These are phyloP conservation scores for Marchantia polymorpha DNA, from an alignment of 225 moss, liverwort and hornwort species.

Conservation along the genomic window DNA sequence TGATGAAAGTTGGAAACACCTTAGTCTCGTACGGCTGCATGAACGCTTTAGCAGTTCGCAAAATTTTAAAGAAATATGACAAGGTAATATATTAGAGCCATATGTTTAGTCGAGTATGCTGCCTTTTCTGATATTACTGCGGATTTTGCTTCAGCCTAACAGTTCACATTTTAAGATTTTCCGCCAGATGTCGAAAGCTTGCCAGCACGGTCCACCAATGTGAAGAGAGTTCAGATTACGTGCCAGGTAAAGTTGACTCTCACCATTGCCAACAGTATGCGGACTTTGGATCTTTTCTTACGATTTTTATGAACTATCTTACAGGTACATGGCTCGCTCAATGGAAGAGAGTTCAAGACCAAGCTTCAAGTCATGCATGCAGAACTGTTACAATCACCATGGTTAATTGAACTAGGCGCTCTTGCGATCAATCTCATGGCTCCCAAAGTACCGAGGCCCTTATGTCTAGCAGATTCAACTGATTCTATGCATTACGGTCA, in stretches of 20 bases:
- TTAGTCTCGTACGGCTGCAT: constrained; percentile 88
- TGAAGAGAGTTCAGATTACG: neutral
- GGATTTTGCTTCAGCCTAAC: neutral
- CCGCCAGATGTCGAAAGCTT: neutral
- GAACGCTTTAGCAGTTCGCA: constrained; percentile 86
- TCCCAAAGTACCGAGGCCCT: constrained; percentile 19
- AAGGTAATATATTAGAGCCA: constrained; percentile 47
- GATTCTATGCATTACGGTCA: constrained; percentile 15
- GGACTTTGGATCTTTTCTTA: neutral
- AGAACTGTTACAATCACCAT: constrained; percentile 90
- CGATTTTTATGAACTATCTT: neutral
- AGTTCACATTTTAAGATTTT: neutral
- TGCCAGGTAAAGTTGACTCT: neutral
- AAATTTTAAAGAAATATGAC: constrained; percentile 92
- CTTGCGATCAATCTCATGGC: constrained; percentile 74
- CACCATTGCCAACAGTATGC: neutral
- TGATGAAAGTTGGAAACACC: constrained; percentile 68
- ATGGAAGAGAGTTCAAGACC: constrained; percentile 62
- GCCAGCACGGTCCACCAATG: neutral
- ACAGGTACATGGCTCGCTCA: constrained; percentile 70
- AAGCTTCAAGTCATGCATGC: constrained; percentile 67
- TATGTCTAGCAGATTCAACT: constrained; percentile 23
- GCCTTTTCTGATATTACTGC: neutral
- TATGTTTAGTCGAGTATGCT: neutral
- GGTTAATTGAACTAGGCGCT: constrained; percentile 83